Conservation (phyloP, 148 eudicot genomes). For the Heliamphora exappendiculata region DNA sequence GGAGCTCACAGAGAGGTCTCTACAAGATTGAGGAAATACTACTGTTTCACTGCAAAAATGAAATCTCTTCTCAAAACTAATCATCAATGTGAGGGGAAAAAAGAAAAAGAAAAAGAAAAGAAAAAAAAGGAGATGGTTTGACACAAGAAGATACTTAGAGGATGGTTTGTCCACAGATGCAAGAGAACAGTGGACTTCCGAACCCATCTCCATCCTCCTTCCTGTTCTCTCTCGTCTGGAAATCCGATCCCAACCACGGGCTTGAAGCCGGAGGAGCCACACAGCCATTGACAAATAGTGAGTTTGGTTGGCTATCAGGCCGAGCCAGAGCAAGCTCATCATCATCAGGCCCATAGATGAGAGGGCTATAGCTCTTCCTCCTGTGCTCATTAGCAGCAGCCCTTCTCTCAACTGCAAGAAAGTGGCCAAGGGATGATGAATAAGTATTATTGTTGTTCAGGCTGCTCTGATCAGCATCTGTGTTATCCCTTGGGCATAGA, state of each 20-base stretch:
- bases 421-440: constrained; percentile 63
- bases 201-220: constrained; percentile 22
- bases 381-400: constrained; percentile 28
- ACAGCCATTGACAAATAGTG: constrained; percentile 45
- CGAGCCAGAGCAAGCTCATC: constrained; percentile 49
- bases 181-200: constrained; percentile 39
- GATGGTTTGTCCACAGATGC: constrained; percentile 32
- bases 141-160: neutral
- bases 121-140: too few relatives aligned
- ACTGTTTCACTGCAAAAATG: neutral
- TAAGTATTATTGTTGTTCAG: constrained; percentile 18
- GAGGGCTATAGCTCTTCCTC: constrained; percentile 20
- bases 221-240: constrained; percentile 15
- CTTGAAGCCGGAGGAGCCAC: constrained; percentile 57
- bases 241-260: constrained; percentile 25
- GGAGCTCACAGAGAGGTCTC: too few relatives aligned
- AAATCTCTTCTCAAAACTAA: neutral
- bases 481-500: constrained; percentile 50
- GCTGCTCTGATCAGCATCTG: constrained; percentile 32
- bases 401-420: constrained; percentile 65
- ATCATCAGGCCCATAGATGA: constrained; percentile 41
- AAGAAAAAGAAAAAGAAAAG: too few relatives aligned
- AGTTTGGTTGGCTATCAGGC: constrained; percentile 27
- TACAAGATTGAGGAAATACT: too few relatives aligned
- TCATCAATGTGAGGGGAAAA: constrained; percentile 9